A percentile compares a stretch with the other conserved stretches of the same genome.
These are phyloP conservation scores for Dorcoceras hygrometricum DNA, from an alignment of 257 asterid species.

Conservation along the genomic window DNA sequence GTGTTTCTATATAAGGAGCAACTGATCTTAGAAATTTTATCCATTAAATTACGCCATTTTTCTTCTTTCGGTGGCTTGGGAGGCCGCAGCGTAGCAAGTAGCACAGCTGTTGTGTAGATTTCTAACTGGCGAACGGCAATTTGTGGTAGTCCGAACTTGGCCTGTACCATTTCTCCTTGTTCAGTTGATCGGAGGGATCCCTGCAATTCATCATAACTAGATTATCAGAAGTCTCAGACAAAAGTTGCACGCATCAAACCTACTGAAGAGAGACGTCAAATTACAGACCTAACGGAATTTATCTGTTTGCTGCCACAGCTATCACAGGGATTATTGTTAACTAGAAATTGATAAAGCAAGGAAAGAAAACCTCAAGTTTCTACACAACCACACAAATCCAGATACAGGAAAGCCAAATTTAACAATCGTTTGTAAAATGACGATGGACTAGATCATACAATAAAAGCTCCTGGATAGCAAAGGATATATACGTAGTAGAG, in stretches of 20 bases:
- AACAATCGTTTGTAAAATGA: neutral
- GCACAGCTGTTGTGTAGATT: conserved; percentile 91
- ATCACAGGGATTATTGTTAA: too few relatives aligned
- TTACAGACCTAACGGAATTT: neutral
- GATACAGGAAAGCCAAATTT: neutral
- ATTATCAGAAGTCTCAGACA: neutral
- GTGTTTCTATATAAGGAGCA: conserved; percentile 68
- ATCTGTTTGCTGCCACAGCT: neutral
- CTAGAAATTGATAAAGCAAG: neutral
- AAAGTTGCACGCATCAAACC: neutral
- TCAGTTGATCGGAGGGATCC: conserved; percentile 91
- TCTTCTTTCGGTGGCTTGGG: conserved; percentile 76
- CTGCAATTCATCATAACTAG: conserved; percentile 36
- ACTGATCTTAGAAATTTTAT: conserved; percentile 76
- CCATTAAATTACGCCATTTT: conserved; percentile 92
- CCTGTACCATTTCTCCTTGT: conserved; percentile 99
- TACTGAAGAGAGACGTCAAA: neutral
- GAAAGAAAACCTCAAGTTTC: neutral
- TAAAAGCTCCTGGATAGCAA: neutral
- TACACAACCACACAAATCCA: neutral
- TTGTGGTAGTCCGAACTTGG: conserved; percentile 90
- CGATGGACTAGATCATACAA: neutral
- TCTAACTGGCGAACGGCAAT: conserved; percentile 94
- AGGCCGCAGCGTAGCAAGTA: conserved; percentile 84
- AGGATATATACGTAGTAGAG: neutral